Evolutionary conservation across 2,329 filamentous ascomycete species (phyloP).

Genomic region (Biscogniauxia sp.): DNA sequence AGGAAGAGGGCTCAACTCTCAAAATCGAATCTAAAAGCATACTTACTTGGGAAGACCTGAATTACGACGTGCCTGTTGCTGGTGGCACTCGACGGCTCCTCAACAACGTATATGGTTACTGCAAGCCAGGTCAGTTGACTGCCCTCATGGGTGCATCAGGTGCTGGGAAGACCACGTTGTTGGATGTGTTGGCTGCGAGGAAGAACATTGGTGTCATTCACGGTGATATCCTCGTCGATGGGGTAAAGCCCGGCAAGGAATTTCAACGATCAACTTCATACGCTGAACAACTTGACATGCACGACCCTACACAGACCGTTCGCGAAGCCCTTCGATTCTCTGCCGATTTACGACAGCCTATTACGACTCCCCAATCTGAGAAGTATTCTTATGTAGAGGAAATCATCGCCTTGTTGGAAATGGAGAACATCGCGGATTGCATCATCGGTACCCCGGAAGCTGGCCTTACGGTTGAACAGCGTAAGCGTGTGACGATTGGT

Average conservation of each 20-base stretch:
- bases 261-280: conserved; percentile 63
- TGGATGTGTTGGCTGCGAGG: conserved; percentile 68
- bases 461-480: conserved; percentile 65
- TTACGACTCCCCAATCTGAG: conserved; percentile 50
- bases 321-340: conserved; percentile 64
- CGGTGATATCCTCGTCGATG: conserved; percentile 58
- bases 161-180: conserved; percentile 83
- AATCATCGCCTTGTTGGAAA: conserved; percentile 57
- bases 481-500: conserved; percentile 82
- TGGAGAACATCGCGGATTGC: conserved; percentile 57
- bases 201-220: conserved; percentile 61
- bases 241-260: conserved; percentile 53
- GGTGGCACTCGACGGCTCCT: conserved; percentile 56
- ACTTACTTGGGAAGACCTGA: conserved; percentile 85
- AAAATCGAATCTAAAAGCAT: conserved; percentile 61
- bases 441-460: conserved; percentile 62
- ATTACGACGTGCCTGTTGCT: conserved; percentile 67
- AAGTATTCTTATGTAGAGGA: conserved; percentile 61
- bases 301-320: conserved; percentile 61
- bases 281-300: conserved; percentile 61
- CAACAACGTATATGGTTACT: conserved; percentile 62
- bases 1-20: conserved; percentile 48
- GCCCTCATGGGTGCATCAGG: conserved; percentile 80
- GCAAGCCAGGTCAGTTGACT: conserved; percentile 73
- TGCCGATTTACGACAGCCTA: conserved; percentile 58